Evolutionary conservation across 768 basidiomycete genomes (phyloP).

Genomic region (Mycena filopes): DNA sequence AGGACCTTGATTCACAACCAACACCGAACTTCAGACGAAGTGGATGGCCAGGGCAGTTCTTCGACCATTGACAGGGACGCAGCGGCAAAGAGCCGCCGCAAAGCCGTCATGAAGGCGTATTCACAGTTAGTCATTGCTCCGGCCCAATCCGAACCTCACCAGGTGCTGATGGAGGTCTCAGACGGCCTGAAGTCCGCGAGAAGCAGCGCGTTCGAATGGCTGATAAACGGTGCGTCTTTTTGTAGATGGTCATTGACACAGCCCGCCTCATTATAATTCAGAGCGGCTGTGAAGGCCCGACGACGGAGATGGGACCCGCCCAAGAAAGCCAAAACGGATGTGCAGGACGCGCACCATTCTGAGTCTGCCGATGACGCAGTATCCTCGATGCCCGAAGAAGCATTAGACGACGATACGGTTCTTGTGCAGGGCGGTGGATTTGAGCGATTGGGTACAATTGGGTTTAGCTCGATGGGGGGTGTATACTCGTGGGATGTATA

Average conservation of each 20-base stretch:
- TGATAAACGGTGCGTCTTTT: background rate
- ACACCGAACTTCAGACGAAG: too few species aligned
- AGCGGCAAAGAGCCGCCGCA: background rate
- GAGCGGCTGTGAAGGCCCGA: background rate
- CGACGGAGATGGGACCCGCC: conserved; percentile 4
- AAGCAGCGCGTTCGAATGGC: background rate
- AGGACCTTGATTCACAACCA: too few species aligned
- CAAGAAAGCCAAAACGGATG: background rate
- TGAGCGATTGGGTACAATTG: too few species aligned
- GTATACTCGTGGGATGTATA: too few species aligned
- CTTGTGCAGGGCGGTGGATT: too few species aligned
- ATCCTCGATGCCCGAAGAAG: too few species aligned
- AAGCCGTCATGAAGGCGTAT: background rate
- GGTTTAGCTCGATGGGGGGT: too few species aligned
- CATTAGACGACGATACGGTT: too few species aligned
- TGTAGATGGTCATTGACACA: too few species aligned
- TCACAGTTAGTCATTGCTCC: background rate
- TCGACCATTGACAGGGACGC: background rate
- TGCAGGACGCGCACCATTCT: background rate
- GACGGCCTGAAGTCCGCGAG: conserved; percentile 1
- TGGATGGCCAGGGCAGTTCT: background rate
- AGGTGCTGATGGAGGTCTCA: background rate
- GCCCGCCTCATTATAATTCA: background rate
- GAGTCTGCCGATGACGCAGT: too few species aligned
- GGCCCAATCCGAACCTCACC: too few species aligned